Conservation (phyloP, 768 basidiomycete genomes). For the Pisolithus microcarpus region DNA sequence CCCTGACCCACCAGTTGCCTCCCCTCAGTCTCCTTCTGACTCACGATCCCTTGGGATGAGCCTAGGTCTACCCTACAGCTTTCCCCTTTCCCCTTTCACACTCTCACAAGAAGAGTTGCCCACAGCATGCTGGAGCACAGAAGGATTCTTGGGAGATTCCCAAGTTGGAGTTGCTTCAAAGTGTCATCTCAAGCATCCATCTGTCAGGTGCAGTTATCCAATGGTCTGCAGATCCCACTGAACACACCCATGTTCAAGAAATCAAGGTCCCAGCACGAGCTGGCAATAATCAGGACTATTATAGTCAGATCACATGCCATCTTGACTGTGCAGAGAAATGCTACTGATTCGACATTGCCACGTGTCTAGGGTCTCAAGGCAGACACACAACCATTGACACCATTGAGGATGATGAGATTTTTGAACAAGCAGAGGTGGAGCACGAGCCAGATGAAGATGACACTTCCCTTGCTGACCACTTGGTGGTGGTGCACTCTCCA, state of each 20-base stretch:
- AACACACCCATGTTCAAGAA: background rate
- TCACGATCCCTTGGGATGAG: no score
- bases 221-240: constrained; percentile 4
- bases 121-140: constrained; percentile 19
- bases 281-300: constrained; percentile 2
- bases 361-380: background rate
- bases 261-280: constrained; percentile 1
- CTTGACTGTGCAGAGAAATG: background rate
- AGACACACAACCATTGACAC: background rate
- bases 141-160: constrained; percentile 2
- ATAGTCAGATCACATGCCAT: background rate
- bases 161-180: constrained; percentile 7
- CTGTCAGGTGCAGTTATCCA: background rate
- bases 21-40: no score
- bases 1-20: no score
- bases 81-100: no score
- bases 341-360: background rate
- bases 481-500: background rate
- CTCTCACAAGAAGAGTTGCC: no score
- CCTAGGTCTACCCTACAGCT: no score
- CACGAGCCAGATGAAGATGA: background rate
- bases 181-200: background rate
- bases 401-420: background rate
- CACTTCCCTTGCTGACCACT: background rate
- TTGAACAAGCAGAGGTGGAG: background rate